Evolutionary conservation across 139 green algal species (phyloP).

Genomic region (Diplosphaera chodatii): DNA sequence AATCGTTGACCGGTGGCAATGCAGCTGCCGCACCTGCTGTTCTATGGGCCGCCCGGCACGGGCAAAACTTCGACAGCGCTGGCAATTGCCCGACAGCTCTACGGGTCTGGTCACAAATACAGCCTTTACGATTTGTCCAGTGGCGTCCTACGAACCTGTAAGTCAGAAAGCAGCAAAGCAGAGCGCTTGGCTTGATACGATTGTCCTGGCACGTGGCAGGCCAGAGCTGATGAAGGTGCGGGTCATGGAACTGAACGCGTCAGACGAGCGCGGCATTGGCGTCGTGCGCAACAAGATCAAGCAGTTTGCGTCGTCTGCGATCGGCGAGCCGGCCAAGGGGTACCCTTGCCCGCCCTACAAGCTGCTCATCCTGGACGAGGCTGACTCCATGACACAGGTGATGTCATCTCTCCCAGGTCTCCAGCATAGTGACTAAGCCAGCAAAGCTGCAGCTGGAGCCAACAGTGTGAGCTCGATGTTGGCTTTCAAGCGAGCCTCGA

Average conservation of each 20-base stretch:
- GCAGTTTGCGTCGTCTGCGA: conserved; percentile 72
- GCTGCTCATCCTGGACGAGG: conserved; percentile 97
- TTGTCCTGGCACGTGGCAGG: conserved; percentile 21
- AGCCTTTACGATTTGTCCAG: too few relatives aligned
- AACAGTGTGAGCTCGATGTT: too few relatives aligned
- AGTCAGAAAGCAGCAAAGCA: too few relatives aligned
- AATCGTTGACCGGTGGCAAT: too few relatives aligned
- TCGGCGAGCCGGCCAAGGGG: conserved; percentile 59
- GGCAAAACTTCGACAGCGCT: conserved; percentile 96
- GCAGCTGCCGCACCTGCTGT: conserved; percentile 91
- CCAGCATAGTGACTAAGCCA: too few relatives aligned
- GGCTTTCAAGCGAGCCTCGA: too few relatives aligned
- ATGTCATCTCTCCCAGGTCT: too few relatives aligned
- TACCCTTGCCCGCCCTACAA: conserved; percentile 94
- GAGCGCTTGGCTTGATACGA: too few relatives aligned
- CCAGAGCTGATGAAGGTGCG: conserved; percentile 44
- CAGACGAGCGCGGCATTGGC: conserved; percentile 71
- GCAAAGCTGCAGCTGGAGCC: too few relatives aligned
- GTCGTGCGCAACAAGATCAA: conserved; percentile 90
- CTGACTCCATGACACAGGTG: conserved; percentile 92
- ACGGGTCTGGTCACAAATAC: conserved; percentile 59
- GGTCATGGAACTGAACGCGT: conserved; percentile 95
- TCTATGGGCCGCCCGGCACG: conserved; percentile 98
- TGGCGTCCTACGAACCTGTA: too few relatives aligned
- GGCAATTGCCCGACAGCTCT: conserved; percentile 88